Evolutionary conservation across 208 protist species (phyloP).

Genomic region (Trichomonas gallinae): DNA sequence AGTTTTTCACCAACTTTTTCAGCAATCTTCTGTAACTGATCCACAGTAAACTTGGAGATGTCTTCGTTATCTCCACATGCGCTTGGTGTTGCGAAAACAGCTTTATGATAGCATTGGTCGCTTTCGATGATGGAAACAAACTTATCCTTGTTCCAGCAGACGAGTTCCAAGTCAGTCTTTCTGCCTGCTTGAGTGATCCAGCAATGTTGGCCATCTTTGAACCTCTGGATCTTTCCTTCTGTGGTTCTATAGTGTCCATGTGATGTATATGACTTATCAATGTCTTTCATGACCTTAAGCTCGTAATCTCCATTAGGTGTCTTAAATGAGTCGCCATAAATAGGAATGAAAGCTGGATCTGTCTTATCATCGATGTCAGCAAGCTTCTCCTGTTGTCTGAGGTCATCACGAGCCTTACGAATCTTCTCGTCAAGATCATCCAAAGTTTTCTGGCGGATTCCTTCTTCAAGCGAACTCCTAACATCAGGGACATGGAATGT

Average conservation of each 20-base stretch:
- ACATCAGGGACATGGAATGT: neutral
- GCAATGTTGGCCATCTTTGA: neutral
- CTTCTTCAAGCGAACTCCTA: neutral
- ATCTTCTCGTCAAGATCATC: neutral
- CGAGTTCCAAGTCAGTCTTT: neutral
- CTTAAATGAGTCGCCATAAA: neutral
- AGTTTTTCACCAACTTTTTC: neutral
- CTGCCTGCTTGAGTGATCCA: neutral
- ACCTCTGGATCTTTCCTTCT: neutral
- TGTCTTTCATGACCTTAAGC: neutral
- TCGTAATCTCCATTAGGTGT: neutral
- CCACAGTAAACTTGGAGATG: neutral
- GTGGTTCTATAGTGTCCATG: neutral
- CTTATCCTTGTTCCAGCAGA: neutral
- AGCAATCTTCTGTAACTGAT: neutral
- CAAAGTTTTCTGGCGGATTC: neutral
- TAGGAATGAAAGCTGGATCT: neutral
- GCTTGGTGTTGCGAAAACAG: neutral
- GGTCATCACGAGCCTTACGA: neutral
- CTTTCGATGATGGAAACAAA: neutral
- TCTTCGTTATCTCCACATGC: neutral
- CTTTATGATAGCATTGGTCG: neutral
- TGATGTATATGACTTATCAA: neutral
- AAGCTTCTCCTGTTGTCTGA: neutral
- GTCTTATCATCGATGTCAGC: neutral